Evolutionary conservation across 1,139 yeast genomes (phyloP).

Genomic region (Candida sp.): DNA sequence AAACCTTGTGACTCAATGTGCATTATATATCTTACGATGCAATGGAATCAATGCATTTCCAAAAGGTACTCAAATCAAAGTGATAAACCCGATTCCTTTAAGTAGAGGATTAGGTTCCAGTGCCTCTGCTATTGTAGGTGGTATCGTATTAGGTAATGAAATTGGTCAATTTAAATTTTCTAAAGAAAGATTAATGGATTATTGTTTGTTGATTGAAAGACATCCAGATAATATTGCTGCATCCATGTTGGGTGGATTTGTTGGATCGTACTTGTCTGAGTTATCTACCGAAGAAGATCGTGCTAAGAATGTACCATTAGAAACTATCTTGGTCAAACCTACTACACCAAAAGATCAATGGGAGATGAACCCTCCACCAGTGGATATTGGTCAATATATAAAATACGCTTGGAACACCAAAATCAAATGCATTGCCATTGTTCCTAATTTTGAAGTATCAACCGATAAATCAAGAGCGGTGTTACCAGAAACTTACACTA

Average conservation of each 20-base stretch:
- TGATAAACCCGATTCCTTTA: constrained; percentile 87
- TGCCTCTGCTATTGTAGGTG: constrained; percentile 99
- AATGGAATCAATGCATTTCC: constrained; percentile 77
- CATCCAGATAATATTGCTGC: constrained; percentile 99
- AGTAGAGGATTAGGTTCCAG: constrained; percentile 98
- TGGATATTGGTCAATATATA: constrained; percentile 83
- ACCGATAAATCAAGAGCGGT: constrained; percentile 92
- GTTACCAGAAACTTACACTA: constrained; percentile 75
- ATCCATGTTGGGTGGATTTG: constrained; percentile 98
- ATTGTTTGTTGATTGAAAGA: constrained; percentile 94
- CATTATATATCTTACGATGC: constrained; percentile 84
- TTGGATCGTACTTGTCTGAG: constrained; percentile 89
- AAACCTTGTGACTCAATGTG: constrained; percentile 88
- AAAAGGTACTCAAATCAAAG: constrained; percentile 75
- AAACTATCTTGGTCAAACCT: constrained; percentile 80
- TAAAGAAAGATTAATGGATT: constrained; percentile 85
- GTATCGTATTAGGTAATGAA: constrained; percentile 88
- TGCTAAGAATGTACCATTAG: constrained; percentile 78
- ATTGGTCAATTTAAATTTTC: constrained; percentile 70
- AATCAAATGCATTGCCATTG: constrained; percentile 84
- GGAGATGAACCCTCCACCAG: constrained; percentile 57
- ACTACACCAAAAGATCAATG: constrained; percentile 57
- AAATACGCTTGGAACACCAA: constrained; percentile 79
- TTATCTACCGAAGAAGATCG: constrained; percentile 66
- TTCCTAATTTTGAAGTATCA: constrained; percentile 91